Percentiles rank a stretch among this genome's conserved stretches.
phyloP scores from a whole-genome alignment of 2,329 filamentous ascomycete genomes.

The Xylariaceae sp. region DNA sequence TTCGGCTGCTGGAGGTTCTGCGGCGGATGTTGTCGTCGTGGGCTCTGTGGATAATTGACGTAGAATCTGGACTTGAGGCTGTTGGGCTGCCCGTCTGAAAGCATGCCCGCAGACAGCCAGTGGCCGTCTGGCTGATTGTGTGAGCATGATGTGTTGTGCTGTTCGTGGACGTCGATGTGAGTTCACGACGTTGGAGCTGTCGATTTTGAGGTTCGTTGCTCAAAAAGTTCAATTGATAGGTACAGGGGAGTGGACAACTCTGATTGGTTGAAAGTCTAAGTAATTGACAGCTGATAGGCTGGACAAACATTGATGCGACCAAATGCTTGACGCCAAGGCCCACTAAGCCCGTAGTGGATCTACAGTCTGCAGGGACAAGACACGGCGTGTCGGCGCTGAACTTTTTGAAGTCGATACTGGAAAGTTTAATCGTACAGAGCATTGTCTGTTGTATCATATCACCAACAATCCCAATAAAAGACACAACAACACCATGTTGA shows the following conservation, averaged over 20 bases:
- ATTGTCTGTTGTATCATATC: too few species aligned
- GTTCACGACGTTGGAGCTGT: too few species aligned
- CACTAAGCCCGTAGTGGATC: neutral
- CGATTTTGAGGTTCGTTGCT: too few species aligned
- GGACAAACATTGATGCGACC: conserved; percentile 24
- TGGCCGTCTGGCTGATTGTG: conserved; percentile 59
- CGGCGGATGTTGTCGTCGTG: conserved; percentile 15
- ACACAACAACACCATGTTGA: too few species aligned
- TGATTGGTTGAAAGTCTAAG: too few species aligned
- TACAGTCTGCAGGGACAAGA: too few species aligned
- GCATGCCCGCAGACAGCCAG: conserved; percentile 66
- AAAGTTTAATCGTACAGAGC: too few species aligned
- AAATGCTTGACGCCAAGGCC: neutral
- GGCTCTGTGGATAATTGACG: conserved; percentile 47
- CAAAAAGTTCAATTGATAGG: too few species aligned
- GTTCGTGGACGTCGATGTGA: conserved; percentile 2
- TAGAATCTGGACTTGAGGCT: conserved; percentile 34
- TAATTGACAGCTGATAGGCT: conserved; percentile 11
- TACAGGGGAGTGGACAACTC: too few species aligned
- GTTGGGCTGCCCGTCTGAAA: conserved; percentile 55
- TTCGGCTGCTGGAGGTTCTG: conserved; percentile 5
- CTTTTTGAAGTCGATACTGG: too few species aligned
- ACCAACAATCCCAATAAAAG: too few species aligned
- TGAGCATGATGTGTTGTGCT: conserved; percentile 48
- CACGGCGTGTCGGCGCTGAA: too few species aligned